phyloP scores from a whole-genome alignment of 2,329 filamentous ascomycete genomes.

The Endocalyx cinctus region DNA sequence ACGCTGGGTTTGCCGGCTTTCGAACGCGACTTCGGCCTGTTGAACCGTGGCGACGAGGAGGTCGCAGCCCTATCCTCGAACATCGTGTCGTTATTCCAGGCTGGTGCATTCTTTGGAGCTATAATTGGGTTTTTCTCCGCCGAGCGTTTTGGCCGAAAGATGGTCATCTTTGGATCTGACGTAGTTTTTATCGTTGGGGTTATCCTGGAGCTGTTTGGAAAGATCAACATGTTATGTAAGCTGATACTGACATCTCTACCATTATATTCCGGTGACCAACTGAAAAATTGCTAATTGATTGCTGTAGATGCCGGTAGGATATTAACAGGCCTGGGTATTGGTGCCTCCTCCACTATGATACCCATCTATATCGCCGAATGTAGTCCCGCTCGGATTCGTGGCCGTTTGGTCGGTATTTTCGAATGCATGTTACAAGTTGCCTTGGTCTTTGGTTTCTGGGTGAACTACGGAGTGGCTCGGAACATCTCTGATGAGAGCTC shows the following conservation, averaged over 20 bases:
- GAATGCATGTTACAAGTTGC: conserved; percentile 50
- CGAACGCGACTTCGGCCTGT: conserved; percentile 54
- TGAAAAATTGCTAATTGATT: neutral
- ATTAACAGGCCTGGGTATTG: conserved; percentile 29
- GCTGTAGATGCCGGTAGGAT: conserved; percentile 47
- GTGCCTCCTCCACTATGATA: conserved; percentile 43
- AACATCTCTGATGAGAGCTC: conserved; percentile 23
- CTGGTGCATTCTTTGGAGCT: conserved; percentile 65
- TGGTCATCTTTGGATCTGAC: conserved; percentile 45
- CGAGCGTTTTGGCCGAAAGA: conserved; percentile 53
- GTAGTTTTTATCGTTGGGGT: conserved; percentile 53
- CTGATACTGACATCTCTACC: no score
- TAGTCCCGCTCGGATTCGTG: conserved; percentile 48
- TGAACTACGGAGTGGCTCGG: conserved; percentile 35
- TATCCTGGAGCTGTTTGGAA: conserved; percentile 53
- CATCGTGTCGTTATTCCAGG: conserved; percentile 64
- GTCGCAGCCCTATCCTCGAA: conserved; percentile 54
- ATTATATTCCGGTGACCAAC: conserved; percentile 40
- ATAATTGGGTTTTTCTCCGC: conserved; percentile 55
- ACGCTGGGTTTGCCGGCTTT: conserved; percentile 61
- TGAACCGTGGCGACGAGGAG: conserved; percentile 33
- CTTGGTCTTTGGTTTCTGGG: conserved; percentile 47
- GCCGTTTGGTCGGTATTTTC: conserved; percentile 50
- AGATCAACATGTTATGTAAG: conserved; percentile 55
- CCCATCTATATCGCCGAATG: conserved; percentile 42